These are phyloP conservation scores for Schwanniomyces etchellsii DNA, from an alignment of 1,139 yeast genomes.

Conservation along the genomic window DNA sequence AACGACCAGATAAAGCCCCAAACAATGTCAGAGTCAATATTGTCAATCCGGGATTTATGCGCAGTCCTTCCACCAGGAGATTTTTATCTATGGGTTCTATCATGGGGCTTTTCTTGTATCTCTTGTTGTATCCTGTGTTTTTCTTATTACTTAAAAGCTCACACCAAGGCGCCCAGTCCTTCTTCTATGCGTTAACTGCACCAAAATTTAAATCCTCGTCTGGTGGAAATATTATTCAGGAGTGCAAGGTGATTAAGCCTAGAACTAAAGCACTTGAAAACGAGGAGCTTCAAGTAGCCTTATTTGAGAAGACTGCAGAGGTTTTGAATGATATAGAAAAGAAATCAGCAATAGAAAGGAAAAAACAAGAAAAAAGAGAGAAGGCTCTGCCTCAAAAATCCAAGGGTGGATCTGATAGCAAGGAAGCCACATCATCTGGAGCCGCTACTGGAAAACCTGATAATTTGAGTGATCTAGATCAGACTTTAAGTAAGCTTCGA, in stretches of 20 bases:
- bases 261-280: conserved; percentile 63
- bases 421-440: conserved; percentile 5
- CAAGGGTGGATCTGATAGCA: conserved; percentile 12
- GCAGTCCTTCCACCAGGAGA: conserved; percentile 81
- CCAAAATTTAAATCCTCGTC: conserved; percentile 56
- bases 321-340: conserved; percentile 59
- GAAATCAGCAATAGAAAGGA: conserved; percentile 61
- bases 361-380: conserved; percentile 20
- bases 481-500: conserved; percentile 25
- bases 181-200: conserved; percentile 62
- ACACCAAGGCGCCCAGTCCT: conserved; percentile 72
- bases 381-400: conserved; percentile 7
- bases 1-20: conserved; percentile 63
- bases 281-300: conserved; percentile 49
- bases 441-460: conserved; percentile 22
- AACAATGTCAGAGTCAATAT: conserved; percentile 65
- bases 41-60: conserved; percentile 89
- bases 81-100: conserved; percentile 73
- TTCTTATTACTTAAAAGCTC: conserved; percentile 76
- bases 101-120: conserved; percentile 61
- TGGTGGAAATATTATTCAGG: conserved; percentile 70
- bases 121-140: conserved; percentile 73
- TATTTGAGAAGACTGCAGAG: conserved; percentile 60
- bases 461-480: conserved; percentile 29
- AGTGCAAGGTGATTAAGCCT: conserved; percentile 57